phyloP scores from a whole-genome alignment of 352 stramenopile species.

The Phytopythium chamaehyphon region DNA sequence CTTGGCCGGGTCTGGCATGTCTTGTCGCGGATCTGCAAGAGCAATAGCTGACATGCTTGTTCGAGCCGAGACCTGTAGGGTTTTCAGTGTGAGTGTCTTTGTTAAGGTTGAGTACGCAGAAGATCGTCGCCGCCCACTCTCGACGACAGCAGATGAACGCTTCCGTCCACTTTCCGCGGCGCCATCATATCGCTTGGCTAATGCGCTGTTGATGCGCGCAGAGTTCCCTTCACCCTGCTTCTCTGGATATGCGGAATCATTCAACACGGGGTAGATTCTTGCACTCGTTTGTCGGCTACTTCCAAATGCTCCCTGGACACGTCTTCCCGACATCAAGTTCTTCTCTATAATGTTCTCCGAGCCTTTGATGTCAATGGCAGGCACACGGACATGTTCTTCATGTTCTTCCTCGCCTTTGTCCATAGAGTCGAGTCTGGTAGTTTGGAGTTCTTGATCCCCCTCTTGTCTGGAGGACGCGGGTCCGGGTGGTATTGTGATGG shows the following conservation, averaged over 20 bases:
- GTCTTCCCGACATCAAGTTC: constrained; percentile 1
- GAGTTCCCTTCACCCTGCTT: neutral
- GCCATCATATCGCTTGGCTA: neutral
- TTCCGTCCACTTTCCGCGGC: neutral
- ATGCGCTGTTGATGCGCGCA: neutral
- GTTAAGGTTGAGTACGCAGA: constrained; percentile 4
- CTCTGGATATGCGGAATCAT: neutral
- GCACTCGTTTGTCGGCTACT: neutral
- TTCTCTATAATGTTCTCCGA: neutral
- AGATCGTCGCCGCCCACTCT: neutral
- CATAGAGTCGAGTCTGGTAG: neutral
- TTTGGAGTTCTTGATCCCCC: neutral
- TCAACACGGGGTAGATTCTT: constrained; percentile 7
- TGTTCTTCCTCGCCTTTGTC: neutral
- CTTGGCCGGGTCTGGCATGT: constrained; percentile 15
- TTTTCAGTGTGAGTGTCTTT: constrained; percentile 19
- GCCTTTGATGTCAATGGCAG: constrained; percentile 1
- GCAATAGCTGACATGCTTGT: constrained; percentile 2
- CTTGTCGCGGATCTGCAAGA: neutral
- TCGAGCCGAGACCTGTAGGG: constrained; percentile 9
- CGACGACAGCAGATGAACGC: neutral
- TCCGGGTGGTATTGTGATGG: too few species aligned
- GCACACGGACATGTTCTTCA: neutral
- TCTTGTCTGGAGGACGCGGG: neutral
- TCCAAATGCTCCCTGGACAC: neutral